These are phyloP conservation scores for Lycium barbarum DNA, from an alignment of 257 asterid genomes.

Conservation along the genomic window DNA sequence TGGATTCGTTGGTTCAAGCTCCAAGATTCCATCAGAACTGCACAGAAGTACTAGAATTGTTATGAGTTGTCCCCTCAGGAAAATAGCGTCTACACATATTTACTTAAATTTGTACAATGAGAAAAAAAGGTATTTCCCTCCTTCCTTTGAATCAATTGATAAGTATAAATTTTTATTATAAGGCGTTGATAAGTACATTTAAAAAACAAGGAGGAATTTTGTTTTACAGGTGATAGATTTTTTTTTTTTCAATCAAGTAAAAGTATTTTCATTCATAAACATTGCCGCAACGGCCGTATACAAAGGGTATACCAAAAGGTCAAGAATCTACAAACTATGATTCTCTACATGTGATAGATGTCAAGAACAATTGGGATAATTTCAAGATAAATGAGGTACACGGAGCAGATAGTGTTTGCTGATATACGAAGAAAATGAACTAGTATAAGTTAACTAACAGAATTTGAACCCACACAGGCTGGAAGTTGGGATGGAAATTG, in stretches of 20 bases:
- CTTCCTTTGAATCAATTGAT: background rate
- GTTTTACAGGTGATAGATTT: background rate
- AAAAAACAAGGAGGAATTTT: background rate
- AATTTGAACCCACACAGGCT: background rate
- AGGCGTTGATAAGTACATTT: background rate
- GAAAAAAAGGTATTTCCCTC: background rate
- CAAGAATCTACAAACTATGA: no score
- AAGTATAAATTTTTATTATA: background rate
- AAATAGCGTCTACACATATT: background rate
- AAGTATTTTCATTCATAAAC: no score
- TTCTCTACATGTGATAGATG: background rate
- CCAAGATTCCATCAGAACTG: conserved; percentile 74
- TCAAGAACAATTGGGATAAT: background rate
- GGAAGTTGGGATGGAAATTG: background rate
- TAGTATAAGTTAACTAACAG: background rate
- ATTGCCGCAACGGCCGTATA: no score
- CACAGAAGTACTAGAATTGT: conserved; percentile 38
- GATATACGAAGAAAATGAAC: background rate
- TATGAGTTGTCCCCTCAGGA: background rate
- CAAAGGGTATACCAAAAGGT: no score
- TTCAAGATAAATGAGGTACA: background rate
- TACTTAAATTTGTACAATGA: background rate
- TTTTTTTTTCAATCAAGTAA: no score
- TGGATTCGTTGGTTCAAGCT: conserved; percentile 84
- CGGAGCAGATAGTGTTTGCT: background rate